Percentiles rank a stretch among this genome's conserved stretches.
phyloP scores from a whole-genome alignment of 2,329 filamentous ascomycete species.

The Cryphonectria japonica region DNA sequence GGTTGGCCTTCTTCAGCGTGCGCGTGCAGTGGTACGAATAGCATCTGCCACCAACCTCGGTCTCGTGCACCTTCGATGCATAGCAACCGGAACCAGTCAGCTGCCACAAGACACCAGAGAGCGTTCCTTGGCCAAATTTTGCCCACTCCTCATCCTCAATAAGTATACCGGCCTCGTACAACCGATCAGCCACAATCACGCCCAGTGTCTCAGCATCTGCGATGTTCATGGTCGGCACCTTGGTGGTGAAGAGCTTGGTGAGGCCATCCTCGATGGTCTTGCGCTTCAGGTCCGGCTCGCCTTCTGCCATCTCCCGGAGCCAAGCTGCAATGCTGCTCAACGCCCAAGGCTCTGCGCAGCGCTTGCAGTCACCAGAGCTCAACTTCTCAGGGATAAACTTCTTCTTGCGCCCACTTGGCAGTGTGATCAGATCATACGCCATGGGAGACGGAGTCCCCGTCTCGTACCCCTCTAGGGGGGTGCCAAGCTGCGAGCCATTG shows the following conservation, averaged over 20 bases:
- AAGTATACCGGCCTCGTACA: slow-evolving; percentile 78
- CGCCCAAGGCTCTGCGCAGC: slow-evolving; percentile 89
- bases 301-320: slow-evolving; percentile 88
- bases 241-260: slow-evolving; percentile 86
- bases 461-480: slow-evolving; percentile 61
- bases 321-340: slow-evolving; percentile 84
- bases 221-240: slow-evolving; percentile 97
- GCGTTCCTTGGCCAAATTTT: slow-evolving; percentile 78
- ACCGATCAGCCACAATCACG: slow-evolving; percentile 73
- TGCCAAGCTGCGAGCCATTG: slow-evolving; percentile 51
- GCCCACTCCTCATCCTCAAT: slow-evolving; percentile 96
- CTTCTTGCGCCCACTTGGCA: slow-evolving; percentile 78
- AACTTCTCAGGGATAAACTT: slow-evolving; percentile 88
- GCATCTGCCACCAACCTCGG: slow-evolving; percentile 73
- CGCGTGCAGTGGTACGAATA: slow-evolving; percentile 94
- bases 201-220: slow-evolving; percentile 91
- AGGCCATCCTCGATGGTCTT: slow-evolving; percentile 86
- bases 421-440: slow-evolving; percentile 79
- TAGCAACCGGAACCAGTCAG: slow-evolving; percentile 92
- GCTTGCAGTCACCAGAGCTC: slow-evolving; percentile 77
- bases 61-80: slow-evolving; percentile 77
- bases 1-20: slow-evolving; percentile 91
- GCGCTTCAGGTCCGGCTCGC: slow-evolving; percentile 83
- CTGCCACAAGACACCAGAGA: slow-evolving; percentile 92
- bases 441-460: slow-evolving; percentile 57